Base-by-base conservation (phyloP, 495 filamentous ascomycete genomes). In the Cudoniella acicularis region DNA sequence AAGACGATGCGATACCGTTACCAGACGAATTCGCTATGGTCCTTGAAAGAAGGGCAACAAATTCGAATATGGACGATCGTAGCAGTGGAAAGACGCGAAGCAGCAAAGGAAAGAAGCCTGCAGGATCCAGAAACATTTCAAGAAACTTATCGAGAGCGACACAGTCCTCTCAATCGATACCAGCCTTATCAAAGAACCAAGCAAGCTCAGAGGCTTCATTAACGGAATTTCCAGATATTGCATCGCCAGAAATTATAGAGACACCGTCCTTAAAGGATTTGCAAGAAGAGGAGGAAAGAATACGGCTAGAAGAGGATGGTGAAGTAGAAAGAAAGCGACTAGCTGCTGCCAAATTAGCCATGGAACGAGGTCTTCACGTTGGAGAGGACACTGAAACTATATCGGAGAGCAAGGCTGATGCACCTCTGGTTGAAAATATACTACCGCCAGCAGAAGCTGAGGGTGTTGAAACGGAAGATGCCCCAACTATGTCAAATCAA, bases 11-110 rank as follows among this genome's bases (percentile, higher is more conserved):
- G 0, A 84, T 97, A 22, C 92, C 94, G 1, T 74, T 98, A 52
- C 90, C 92, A 64, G 94, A 98, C 71, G 94, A 98, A 65, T 96
- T 98, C 64, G 84, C 90, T 1, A 84, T 96, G 72, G 81, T 83
- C 1, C 72, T 96, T 24, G 86, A 87, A 25, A 79, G 87, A 41
- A 79, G 85, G 26, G 81, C 79, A 24, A 89, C 87, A 0, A 81
- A 73, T 8, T 64, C 79, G 20, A 80, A 78, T 24, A 73, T 77
- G 8, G 85, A 94, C 61, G 92, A 95, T 64, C 81, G 80, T 30
- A 85, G 84, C 47, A 89, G 87, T 58, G 84, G 83, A 53, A 87
- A 83, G 62, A 83, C 83, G n/a, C 69, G 73, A 62, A 82, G 75
- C 54, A 83, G 80, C 54, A 81, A 81, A 60, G 82, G 85, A 40